Conservation (phyloP, 2,329 filamentous ascomycete species). For the Myriosclerotinia scirpicola region DNA sequence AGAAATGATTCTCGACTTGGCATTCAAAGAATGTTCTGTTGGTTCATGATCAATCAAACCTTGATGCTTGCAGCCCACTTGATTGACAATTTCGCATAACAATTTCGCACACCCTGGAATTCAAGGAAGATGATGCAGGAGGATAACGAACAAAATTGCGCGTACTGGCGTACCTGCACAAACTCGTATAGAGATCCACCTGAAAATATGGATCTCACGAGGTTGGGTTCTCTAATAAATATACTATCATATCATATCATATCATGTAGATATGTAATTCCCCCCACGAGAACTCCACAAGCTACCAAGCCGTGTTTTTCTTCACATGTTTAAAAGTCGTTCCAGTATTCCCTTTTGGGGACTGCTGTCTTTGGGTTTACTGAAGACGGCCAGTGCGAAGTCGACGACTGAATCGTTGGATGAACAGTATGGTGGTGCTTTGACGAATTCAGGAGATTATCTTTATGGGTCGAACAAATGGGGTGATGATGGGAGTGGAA, state of each 20-base stretch:
- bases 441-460: conserved; percentile 10
- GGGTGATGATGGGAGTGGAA: conserved; percentile 23
- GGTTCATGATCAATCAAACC: background rate
- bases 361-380: background rate
- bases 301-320: background rate
- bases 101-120: conserved; percentile 3
- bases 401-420: background rate
- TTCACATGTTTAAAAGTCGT: conserved; percentile 12
- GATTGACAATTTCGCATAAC: background rate
- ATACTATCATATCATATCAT: background rate
- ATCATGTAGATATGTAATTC: background rate
- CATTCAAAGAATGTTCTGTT: background rate
- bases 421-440: conserved; percentile 15
- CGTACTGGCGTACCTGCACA: background rate
- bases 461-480: conserved; percentile 21
- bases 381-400: background rate
- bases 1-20: background rate
- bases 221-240: background rate
- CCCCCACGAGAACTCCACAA: background rate
- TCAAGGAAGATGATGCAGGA: background rate
- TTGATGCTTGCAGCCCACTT: background rate
- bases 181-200: conserved; percentile 7
- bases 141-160: background rate
- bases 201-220: background rate
- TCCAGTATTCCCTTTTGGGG: background rate